Percentiles rank a stretch among this genome's conserved stretches.
Conservation (phyloP, 2,329 filamentous ascomycete species). For the Xylaria sp. region DNA sequence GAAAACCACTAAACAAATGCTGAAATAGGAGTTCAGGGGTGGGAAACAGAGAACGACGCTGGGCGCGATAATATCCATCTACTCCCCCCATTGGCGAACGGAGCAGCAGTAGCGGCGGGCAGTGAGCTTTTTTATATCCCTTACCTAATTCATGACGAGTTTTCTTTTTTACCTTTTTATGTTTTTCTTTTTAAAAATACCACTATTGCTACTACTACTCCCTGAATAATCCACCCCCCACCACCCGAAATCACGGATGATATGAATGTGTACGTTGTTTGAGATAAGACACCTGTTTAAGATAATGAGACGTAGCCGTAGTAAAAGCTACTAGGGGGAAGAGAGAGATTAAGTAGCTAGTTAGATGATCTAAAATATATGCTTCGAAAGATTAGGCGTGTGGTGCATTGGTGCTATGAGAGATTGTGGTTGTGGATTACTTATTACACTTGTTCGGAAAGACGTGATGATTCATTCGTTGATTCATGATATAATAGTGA, state of each 20-base stretch:
- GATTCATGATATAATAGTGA: not conserved
- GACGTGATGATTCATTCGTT: not conserved
- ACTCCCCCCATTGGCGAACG: conserved; percentile 5
- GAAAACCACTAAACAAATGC: not conserved
- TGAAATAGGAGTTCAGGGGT: not conserved
- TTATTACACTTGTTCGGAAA: not conserved
- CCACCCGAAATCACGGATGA: conserved; percentile 5
- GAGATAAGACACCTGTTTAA: not conserved
- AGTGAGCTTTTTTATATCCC: conserved; percentile 16
- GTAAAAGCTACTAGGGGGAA: not conserved
- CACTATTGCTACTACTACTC: not conserved
- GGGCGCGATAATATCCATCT: conserved; percentile 17
- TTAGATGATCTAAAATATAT: not conserved
- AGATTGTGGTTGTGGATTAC: not conserved
- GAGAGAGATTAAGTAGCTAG: not conserved
- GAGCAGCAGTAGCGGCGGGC: not conserved
- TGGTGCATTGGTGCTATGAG: not conserved
- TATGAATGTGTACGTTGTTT: conserved; percentile 4
- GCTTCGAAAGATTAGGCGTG: not conserved
- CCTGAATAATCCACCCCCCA: conserved; percentile 13
- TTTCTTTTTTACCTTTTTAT: conserved; percentile 2
- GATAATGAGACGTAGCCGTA: not conserved
- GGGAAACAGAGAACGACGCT: conserved; percentile 20
- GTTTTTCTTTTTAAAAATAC: not conserved
- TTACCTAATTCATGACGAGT: conserved; percentile 29